phyloP scores from a whole-genome alignment of 805 yeast species.

The Torulaspora microellipsoides region DNA sequence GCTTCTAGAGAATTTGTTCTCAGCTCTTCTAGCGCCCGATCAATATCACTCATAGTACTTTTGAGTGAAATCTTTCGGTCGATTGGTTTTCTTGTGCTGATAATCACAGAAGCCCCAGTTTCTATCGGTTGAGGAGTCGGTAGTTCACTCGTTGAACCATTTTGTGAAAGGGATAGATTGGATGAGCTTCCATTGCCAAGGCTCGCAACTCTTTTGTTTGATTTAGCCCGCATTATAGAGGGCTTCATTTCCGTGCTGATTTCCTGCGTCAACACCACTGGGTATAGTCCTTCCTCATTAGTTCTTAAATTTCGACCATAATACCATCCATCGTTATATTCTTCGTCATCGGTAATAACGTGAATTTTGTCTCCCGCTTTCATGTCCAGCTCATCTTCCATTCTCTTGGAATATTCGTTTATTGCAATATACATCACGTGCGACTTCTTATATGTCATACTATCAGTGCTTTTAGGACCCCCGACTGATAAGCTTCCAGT shows the following conservation, averaged over 20 bases:
- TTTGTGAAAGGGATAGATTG: constrained; percentile 17
- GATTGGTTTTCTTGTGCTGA: constrained; percentile 9
- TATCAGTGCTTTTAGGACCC: constrained; percentile 8
- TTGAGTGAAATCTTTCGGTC: constrained; percentile 41
- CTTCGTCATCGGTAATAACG: constrained; percentile 87
- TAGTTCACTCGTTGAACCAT: constrained; percentile 23
- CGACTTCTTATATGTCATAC: constrained; percentile 7
- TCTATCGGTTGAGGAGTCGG: constrained; percentile 29
- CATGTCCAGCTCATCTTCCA: constrained; percentile 84
- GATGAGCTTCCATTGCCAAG: constrained; percentile 19
- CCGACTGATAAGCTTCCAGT: constrained; percentile 7
- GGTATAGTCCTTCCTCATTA: constrained; percentile 80
- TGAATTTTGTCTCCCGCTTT: constrained; percentile 81
- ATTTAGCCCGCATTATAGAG: constrained; percentile 51
- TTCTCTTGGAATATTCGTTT: constrained; percentile 80
- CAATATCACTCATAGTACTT: constrained; percentile 64
- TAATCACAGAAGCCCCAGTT: constrained; percentile 18
- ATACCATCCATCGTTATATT: constrained; percentile 96
- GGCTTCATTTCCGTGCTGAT: constrained; percentile 39
- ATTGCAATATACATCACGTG: constrained; percentile 50
- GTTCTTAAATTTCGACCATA: constrained; percentile 77
- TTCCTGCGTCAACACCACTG: constrained; percentile 77
- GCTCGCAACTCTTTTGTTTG: constrained; percentile 44
- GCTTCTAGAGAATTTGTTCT: constrained; percentile 33
- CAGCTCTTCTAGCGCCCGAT: constrained; percentile 64